A percentile compares a stretch with the other conserved stretches of the same genome.
Evolutionary conservation across 768 basidiomycete genomes (phyloP).

Genomic region (Boletus subcaerulescens): DNA sequence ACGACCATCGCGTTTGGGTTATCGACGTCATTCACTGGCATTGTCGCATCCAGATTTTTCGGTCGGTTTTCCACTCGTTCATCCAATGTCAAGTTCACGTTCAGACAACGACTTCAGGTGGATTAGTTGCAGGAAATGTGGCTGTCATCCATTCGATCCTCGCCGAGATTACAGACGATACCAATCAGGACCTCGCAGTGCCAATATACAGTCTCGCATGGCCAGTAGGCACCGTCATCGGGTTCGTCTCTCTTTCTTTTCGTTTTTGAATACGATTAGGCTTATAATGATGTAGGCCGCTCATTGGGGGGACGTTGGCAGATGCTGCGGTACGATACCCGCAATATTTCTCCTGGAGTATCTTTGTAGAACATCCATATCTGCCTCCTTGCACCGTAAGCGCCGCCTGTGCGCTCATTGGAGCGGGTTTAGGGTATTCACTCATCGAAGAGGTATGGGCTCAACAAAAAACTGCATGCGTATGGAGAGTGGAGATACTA

Average conservation of each 20-base stretch:
- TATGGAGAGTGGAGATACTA: not conserved
- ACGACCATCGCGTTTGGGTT: constrained; percentile 54
- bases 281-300: constrained; percentile 4
- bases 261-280: not conserved
- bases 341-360: constrained; percentile 7
- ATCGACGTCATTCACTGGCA: constrained; percentile 45
- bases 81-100: not conserved
- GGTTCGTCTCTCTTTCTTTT: constrained; percentile 31
- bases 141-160: constrained; percentile 62
- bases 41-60: constrained; percentile 51
- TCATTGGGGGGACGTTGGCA: constrained; percentile 22
- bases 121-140: constrained; percentile 58
- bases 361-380: constrained; percentile 14
- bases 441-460: constrained; percentile 20
- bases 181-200: constrained; percentile 57
- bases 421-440: constrained; percentile 8
- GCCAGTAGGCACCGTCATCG: constrained; percentile 55
- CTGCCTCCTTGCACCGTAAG: constrained; percentile 18
- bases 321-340: constrained; percentile 19
- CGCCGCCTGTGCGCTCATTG: constrained; percentile 9
- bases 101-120: constrained; percentile 37
- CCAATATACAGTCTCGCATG: constrained; percentile 57
- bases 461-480: not conserved
- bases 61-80: constrained; percentile 33
- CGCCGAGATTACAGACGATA: constrained; percentile 59